Evolutionary conservation across 345 rosid genomes (phyloP).

Genomic region (Litchi chinensis): DNA sequence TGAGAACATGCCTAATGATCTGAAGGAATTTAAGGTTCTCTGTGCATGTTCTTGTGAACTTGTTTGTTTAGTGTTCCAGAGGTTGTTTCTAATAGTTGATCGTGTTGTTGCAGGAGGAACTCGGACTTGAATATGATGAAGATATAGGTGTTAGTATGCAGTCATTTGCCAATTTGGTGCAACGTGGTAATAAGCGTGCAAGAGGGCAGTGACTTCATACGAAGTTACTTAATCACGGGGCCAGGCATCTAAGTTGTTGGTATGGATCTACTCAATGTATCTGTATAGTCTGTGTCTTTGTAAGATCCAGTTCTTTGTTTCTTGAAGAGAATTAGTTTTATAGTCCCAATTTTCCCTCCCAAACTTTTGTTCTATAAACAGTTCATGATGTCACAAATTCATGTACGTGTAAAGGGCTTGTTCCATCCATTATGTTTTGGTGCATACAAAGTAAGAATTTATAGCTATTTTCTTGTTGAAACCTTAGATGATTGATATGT

Average conservation of each 20-base stretch:
- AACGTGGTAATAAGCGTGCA: conserved; percentile 54
- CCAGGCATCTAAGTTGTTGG: conserved; percentile 3
- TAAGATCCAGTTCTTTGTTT: conserved; percentile 11
- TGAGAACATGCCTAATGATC: conserved; percentile 79
- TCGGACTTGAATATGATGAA: conserved; percentile 90
- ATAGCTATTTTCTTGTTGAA: background rate
- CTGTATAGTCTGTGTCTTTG: conserved; percentile 31
- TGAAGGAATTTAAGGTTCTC: conserved; percentile 80
- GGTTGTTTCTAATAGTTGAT: conserved; percentile 22
- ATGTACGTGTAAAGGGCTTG: conserved; percentile 2
- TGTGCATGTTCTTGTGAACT: background rate
- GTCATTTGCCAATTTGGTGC: conserved; percentile 58
- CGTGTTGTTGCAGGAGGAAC: conserved; percentile 68
- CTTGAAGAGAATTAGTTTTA: conserved; percentile 10
- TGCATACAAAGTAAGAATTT: background rate
- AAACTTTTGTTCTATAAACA: background rate
- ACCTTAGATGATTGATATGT: background rate
- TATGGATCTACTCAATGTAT: conserved; percentile 4
- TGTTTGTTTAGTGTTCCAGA: conserved; percentile 4
- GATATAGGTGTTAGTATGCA: conserved; percentile 73
- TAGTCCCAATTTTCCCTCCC: conserved; percentile 5
- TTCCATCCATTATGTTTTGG: background rate
- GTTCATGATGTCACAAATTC: conserved; percentile 11
- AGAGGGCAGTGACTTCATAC: conserved; percentile 45
- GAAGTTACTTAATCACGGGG: conserved; percentile 11